Evolutionary conservation across 306 rosid species (phyloP), one percentile per base, ranked within the genome.

Genomic region (Hippophae tibetana): DNA sequence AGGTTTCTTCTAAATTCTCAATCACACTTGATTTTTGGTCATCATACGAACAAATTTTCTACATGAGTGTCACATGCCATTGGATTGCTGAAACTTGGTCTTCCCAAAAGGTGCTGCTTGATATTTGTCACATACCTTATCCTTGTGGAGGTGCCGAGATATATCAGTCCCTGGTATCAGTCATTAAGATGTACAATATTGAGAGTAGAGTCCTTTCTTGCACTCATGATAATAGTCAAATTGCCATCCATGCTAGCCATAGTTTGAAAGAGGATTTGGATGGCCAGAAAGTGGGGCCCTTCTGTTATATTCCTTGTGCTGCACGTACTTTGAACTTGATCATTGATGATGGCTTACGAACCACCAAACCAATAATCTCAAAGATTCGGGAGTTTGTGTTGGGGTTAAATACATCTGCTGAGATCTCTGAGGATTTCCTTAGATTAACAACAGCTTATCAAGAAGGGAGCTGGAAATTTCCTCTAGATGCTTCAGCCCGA

Each of bases 21-120:
- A 70, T 93, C 52, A 79, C 95, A 14, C 84, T 86, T 50, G 97
- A 93, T 74, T 88, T 93, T 66, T 93, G 99, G 99, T 80, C 82
- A 64, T 88, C 99, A 43, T 88, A 78, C 47, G 99, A 93, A 57
- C 84, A 86, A 61, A 78, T 82, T 13, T 75, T 62, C 78, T 86
- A 81, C 45, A 88, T 86, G 99, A 88, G 99, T 52, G 84, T 93
- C 62, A 82, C 94, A 1, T 82, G 95, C 63, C 99, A 86, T 50
- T 93, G 97, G 99, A 85, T 93, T 38, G 90, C 85, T 14, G 97
- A 88, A 66, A 82, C 66, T 71, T 93, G 99, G 99, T 73, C 85
- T 71, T 88, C 82, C 73, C 90, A 83, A 49, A 93, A 85, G 74
- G 69, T 79, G 74, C 86, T 93, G 71, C 94, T 93, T 43, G 99